These are phyloP conservation scores for Wallemia mellicola DNA, from an alignment of 1,284 basidiomycete genomes.

Conservation along the genomic window DNA sequence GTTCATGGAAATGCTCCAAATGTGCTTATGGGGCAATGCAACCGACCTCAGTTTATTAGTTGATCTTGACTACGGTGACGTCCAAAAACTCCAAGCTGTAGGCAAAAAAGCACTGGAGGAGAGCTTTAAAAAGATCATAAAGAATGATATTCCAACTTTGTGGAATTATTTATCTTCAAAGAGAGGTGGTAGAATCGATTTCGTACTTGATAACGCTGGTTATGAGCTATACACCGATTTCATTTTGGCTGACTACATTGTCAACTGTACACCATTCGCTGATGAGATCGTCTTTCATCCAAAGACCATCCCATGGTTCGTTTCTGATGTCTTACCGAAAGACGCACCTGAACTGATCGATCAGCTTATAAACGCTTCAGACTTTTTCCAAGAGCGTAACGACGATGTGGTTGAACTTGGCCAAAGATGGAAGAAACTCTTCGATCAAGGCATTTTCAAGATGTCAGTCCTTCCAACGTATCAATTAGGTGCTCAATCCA, in stretches of 20 bases:
- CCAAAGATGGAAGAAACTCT: constrained; percentile 37
- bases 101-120: constrained; percentile 43
- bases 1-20: constrained; percentile 59
- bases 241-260: constrained; percentile 74
- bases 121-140: constrained; percentile 45
- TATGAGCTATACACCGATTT: constrained; percentile 64
- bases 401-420: constrained; percentile 27
- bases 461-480: constrained; percentile 37
- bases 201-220: constrained; percentile 70
- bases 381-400: constrained; percentile 10
- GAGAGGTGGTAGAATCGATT: constrained; percentile 33
- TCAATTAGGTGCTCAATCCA: constrained; percentile 24
- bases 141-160: constrained; percentile 44
- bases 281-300: constrained; percentile 64
- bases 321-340: constrained; percentile 55
- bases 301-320: constrained; percentile 59
- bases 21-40: constrained; percentile 42
- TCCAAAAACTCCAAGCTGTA: constrained; percentile 51
- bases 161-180: constrained; percentile 41
- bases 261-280: constrained; percentile 57
- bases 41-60: constrained; percentile 54
- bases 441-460: constrained; percentile 38
- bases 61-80: constrained; percentile 44
- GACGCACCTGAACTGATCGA: constrained; percentile 33
- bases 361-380: constrained; percentile 16